These are phyloP conservation scores for Parascedosporium putredinis DNA, from an alignment of 2,329 filamentous ascomycete genomes.

Conservation along the genomic window DNA sequence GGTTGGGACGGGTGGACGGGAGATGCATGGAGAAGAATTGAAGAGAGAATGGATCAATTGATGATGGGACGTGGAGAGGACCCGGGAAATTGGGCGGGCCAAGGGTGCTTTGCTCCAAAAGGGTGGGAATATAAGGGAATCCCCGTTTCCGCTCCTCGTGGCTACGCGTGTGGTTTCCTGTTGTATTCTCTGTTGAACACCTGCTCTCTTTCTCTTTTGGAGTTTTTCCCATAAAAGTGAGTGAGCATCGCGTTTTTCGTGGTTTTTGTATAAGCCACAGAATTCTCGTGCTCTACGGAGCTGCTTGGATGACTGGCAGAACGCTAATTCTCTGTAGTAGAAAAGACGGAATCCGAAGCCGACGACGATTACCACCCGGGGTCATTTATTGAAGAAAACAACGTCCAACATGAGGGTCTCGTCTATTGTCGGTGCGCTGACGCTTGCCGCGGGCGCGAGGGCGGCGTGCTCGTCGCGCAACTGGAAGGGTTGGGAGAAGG, in stretches of 20 bases:
- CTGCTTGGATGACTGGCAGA: no score
- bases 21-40: neutral
- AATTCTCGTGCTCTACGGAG: neutral
- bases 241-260: neutral
- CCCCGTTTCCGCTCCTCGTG: no score
- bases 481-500: slow-evolving; percentile 8
- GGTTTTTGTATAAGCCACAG: neutral
- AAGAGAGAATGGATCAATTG: no score
- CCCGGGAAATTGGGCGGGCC: neutral
- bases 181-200: neutral
- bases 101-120: neutral
- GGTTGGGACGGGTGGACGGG: neutral
- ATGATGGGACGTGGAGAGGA: no score
- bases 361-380: no score
- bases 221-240: no score
- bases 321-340: no score
- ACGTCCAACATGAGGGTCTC: slow-evolving; percentile 2
- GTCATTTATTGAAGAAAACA: no score
- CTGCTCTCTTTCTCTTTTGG: neutral
- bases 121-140: neutral
- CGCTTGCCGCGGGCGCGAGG: neutral
- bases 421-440: neutral
- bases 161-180: neutral
- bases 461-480: neutral
- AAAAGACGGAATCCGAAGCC: no score